phyloP scores from a whole-genome alignment of 129 eudicot genomes.

The Lactuca saligna region DNA sequence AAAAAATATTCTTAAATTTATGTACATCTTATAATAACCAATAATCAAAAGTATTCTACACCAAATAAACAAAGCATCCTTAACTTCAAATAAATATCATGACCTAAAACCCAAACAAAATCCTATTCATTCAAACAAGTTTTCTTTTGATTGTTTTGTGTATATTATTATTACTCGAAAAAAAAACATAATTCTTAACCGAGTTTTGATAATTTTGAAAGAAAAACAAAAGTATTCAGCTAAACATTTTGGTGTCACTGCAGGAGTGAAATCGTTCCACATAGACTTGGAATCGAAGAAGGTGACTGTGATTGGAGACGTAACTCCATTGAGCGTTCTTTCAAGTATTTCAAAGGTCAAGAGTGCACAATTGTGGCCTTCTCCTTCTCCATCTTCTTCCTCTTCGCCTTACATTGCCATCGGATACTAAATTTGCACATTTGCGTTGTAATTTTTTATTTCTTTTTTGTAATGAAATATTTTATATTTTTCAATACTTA shows the following conservation, averaged over 20 bases:
- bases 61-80: too few relatives aligned
- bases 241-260: not conserved
- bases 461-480: slow-evolving; percentile 25
- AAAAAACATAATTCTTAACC: too few relatives aligned
- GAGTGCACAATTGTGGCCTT: slow-evolving; percentile 43
- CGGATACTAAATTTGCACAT: slow-evolving; percentile 33
- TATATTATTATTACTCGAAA: too few relatives aligned
- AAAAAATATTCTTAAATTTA: too few relatives aligned
- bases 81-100: too few relatives aligned
- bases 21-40: not conserved
- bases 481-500: slow-evolving; percentile 10
- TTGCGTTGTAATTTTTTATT: not conserved
- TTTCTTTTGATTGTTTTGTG: too few relatives aligned
- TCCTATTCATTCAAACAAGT: too few relatives aligned
- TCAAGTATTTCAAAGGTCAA: slow-evolving; percentile 45
- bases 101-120: too few relatives aligned
- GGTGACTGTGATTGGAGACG: slow-evolving; percentile 48
- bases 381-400: slow-evolving; percentile 29
- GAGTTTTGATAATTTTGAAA: too few relatives aligned
- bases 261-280: slow-evolving; percentile 52
- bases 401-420: slow-evolving; percentile 26
- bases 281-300: slow-evolving; percentile 54
- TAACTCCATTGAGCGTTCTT: slow-evolving; percentile 46
- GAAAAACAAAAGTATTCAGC: not conserved
- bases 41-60: not conserved